A percentile compares a stretch with the other conserved stretches of the same genome.
These are phyloP conservation scores for Orbilia ellipsospora DNA, from an alignment of 2,329 filamentous ascomycete species.

Conservation along the genomic window DNA sequence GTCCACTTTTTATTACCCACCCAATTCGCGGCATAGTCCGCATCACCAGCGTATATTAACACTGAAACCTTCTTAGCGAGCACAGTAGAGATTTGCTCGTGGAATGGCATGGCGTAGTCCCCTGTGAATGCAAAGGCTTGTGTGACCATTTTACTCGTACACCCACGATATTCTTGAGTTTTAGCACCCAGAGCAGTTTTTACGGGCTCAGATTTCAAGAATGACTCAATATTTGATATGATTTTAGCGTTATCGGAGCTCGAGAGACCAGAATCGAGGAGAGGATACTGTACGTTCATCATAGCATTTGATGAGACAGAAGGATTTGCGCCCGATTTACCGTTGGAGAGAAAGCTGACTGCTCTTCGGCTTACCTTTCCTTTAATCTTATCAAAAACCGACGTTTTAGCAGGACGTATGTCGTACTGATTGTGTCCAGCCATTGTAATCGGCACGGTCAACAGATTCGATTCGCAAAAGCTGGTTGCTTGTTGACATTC, in stretches of 20 bases:
- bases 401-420: background rate
- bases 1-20: constrained; percentile 13
- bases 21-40: constrained; percentile 11
- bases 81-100: background rate
- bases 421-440: background rate
- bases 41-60: constrained; percentile 14
- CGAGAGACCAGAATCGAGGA: background rate
- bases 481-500: background rate
- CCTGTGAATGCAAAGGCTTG: background rate
- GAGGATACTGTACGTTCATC: background rate
- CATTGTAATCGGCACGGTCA: background rate
- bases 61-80: constrained; percentile 6
- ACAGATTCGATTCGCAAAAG: background rate
- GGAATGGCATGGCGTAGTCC: background rate
- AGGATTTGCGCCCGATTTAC: background rate
- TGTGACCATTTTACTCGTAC: background rate
- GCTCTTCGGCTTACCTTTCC: background rate
- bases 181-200: background rate
- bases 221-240: background rate
- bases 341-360: background rate
- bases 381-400: background rate
- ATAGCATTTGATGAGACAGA: background rate
- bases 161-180: background rate
- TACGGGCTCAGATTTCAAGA: background rate
- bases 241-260: background rate